Conservation (phyloP, 805 yeast genomes). For the Wickerhamiella lipophila region DNA sequence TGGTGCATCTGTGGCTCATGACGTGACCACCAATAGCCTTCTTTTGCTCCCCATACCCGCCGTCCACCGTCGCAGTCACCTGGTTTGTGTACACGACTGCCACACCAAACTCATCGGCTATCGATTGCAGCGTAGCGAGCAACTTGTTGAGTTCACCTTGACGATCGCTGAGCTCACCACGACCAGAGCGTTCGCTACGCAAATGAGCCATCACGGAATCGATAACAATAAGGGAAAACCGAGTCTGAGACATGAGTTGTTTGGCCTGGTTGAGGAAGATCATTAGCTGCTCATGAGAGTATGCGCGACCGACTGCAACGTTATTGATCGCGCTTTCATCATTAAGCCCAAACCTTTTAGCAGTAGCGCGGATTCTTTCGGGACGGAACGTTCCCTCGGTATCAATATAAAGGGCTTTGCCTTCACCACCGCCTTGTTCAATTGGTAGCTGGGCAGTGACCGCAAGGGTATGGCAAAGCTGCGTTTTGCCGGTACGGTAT, state of each 20-base stretch:
- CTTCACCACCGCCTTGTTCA: slow-evolving; percentile 98
- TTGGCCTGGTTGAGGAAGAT: slow-evolving; percentile 82
- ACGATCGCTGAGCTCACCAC: slow-evolving; percentile 91
- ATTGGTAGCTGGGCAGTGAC: slow-evolving; percentile 94
- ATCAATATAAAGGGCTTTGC: slow-evolving; percentile 89
- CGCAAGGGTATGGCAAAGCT: slow-evolving; percentile 89
- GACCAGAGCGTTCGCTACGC: slow-evolving; percentile 86
- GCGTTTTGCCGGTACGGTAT: slow-evolving; percentile 95
- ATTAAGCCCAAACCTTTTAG: slow-evolving; percentile 79
- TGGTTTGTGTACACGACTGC: slow-evolving; percentile 94
- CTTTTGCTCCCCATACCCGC: slow-evolving; percentile 86
- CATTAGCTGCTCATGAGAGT: slow-evolving; percentile 91
- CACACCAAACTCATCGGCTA: slow-evolving; percentile 96
- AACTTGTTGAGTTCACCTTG: slow-evolving; percentile 89
- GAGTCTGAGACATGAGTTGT: slow-evolving; percentile 87
- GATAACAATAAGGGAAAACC: slow-evolving; percentile 83
- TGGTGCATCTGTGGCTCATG: slow-evolving; percentile 92
- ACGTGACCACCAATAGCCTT: slow-evolving; percentile 98
- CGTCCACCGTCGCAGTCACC: slow-evolving; percentile 96
- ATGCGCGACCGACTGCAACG: slow-evolving; percentile 95
- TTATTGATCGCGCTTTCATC: slow-evolving; percentile 92
- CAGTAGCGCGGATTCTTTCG: slow-evolving; percentile 74
- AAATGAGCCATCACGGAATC: slow-evolving; percentile 95
- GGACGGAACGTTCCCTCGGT: slow-evolving; percentile 98
- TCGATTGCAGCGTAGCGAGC: slow-evolving; percentile 78